phyloP scores from a whole-genome alignment of 192 early-diverging fungal species.

The Helicostylum pulchrum region DNA sequence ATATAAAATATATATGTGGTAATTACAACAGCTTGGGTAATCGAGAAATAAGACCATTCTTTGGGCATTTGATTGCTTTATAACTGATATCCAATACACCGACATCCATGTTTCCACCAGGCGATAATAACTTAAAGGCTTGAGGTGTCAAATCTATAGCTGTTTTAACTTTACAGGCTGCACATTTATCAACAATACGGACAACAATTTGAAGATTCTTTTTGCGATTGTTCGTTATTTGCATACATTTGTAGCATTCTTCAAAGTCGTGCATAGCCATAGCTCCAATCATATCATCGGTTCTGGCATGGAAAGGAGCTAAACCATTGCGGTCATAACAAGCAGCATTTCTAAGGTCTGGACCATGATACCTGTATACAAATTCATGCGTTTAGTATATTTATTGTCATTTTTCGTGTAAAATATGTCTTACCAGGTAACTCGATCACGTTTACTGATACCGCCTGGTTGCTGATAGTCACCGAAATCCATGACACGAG shows the following conservation, averaged over 20 bases:
- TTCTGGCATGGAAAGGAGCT: constrained; percentile 29
- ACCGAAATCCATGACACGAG: constrained; percentile 2
- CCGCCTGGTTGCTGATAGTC: neutral
- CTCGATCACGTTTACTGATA: too few relatives aligned
- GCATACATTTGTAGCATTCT: constrained; percentile 38
- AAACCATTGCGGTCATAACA: constrained; percentile 40
- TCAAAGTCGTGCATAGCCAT: constrained; percentile 39
- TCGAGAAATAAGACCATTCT: neutral
- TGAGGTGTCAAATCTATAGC: constrained; percentile 29
- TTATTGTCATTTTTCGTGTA: too few relatives aligned
- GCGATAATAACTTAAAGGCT: constrained; percentile 15
- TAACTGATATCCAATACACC: constrained; percentile 28
- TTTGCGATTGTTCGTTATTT: constrained; percentile 25
- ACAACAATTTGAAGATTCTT: constrained; percentile 18
- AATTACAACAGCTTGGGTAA: neutral
- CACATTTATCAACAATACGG: constrained; percentile 37
- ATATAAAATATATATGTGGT: too few relatives aligned
- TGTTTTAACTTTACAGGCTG: constrained; percentile 21
- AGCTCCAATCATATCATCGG: constrained; percentile 38
- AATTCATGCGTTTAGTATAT: neutral
- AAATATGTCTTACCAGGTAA: too few relatives aligned
- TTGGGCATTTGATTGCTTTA: constrained; percentile 12
- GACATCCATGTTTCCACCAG: constrained; percentile 6
- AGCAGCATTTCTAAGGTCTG: constrained; percentile 40
- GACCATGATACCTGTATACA: constrained; percentile 31